These are phyloP conservation scores for Linnemannia zychae DNA, from an alignment of 192 early-diverging fungal genomes.

Conservation along the genomic window DNA sequence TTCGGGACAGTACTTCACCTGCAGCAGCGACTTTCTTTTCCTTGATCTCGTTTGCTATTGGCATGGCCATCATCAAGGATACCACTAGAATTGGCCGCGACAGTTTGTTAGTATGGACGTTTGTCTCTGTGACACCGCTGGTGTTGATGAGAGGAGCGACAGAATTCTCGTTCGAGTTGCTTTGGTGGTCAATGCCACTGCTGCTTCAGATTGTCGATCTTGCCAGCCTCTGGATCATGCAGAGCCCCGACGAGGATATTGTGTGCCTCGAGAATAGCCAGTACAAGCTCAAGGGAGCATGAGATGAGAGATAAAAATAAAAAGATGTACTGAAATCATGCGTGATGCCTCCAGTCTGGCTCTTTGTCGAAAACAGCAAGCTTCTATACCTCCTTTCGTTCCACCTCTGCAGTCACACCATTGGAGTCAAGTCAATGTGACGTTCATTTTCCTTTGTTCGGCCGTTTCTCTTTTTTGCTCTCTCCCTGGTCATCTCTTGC, in stretches of 20 bases:
- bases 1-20: conserved; percentile 27
- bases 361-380: background rate
- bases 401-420: too few relatives aligned
- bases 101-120: conserved; percentile 28
- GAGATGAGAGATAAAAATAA: background rate
- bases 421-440: background rate
- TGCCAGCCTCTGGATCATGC: conserved; percentile 47
- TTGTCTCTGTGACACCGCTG: conserved; percentile 27
- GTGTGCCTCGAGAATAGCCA: conserved; percentile 37
- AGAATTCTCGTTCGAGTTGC: conserved; percentile 44
- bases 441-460: conserved; percentile 12
- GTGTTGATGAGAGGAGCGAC: conserved; percentile 21
- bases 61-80: conserved; percentile 37
- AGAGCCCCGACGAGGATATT: conserved; percentile 44
- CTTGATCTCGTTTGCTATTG: conserved; percentile 36
- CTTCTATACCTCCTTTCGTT: background rate
- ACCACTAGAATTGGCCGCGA: conserved; percentile 11
- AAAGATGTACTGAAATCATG: background rate
- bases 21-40: conserved; percentile 23
- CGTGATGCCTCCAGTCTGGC: background rate
- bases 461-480: background rate
- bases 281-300: conserved; percentile 51
- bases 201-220: conserved; percentile 48
- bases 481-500: too few relatives aligned
- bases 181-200: conserved; percentile 57